phyloP scores from a whole-genome alignment of 2,329 filamentous ascomycete genomes.

The Sporothrix mexicana region DNA sequence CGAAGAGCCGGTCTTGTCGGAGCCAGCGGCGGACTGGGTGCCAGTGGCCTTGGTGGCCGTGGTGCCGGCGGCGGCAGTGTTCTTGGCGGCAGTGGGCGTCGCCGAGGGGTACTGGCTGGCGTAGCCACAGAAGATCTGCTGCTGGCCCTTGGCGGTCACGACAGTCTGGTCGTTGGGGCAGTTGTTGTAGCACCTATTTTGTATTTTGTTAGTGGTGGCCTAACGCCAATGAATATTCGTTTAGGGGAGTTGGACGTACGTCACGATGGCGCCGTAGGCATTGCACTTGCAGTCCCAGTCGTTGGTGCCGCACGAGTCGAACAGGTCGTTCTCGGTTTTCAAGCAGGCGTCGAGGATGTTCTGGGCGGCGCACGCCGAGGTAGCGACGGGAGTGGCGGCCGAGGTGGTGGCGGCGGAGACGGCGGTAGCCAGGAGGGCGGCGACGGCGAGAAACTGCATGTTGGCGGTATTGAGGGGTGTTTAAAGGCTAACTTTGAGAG shows the following conservation, averaged over 20 bases:
- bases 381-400: conserved; percentile 28
- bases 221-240: neutral
- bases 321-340: conserved; percentile 47
- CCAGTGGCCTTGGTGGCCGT: conserved; percentile 36
- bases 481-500: neutral
- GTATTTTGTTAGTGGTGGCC: neutral
- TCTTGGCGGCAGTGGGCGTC: conserved; percentile 40
- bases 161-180: conserved; percentile 57
- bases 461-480: neutral
- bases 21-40: conserved; percentile 30
- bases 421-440: conserved; percentile 29
- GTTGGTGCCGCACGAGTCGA: conserved; percentile 46
- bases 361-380: conserved; percentile 36
- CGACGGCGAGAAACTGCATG: conserved; percentile 34
- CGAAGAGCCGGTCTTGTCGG: conserved; percentile 37
- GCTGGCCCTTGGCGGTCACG: conserved; percentile 46
- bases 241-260: conserved; percentile 46
- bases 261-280: conserved; percentile 52
- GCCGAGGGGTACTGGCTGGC: conserved; percentile 52
- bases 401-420: conserved; percentile 32
- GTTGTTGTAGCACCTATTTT: conserved; percentile 56
- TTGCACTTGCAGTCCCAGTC: conserved; percentile 58
- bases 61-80: conserved; percentile 38
- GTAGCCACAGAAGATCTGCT: conserved; percentile 54
- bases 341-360: conserved; percentile 39